These are phyloP conservation scores for Cyberlindnera lachancei DNA, from an alignment of 805 yeast genomes.

Conservation along the genomic window DNA sequence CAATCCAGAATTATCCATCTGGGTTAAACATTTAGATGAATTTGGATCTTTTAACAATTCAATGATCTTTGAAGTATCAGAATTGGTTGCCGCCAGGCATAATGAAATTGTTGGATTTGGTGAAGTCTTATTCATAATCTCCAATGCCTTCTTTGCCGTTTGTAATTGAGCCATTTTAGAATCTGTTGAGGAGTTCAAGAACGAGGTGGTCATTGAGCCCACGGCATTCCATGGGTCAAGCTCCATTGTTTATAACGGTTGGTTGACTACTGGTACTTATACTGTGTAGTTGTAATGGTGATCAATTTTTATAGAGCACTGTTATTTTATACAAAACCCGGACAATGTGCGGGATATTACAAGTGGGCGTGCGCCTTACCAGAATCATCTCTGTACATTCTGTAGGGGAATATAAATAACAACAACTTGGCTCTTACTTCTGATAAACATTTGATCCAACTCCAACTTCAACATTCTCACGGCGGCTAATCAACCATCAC, in stretches of 20 bases:
- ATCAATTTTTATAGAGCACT: no score
- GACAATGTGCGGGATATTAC: neutral
- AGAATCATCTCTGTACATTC: no score
- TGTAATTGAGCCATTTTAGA: constrained; percentile 10
- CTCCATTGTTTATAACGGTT: constrained; percentile 5
- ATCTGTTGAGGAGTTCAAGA: constrained; percentile 2
- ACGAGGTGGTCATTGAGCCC: constrained; percentile 1
- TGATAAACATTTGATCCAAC: no score
- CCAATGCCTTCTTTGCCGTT: constrained; percentile 14
- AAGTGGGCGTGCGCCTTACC: no score
- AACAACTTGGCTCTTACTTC: no score
- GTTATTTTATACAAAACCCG: no score
- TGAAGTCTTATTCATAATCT: constrained; percentile 6
- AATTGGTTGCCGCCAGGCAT: constrained; percentile 32
- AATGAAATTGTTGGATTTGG: constrained; percentile 5
- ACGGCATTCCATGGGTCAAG: constrained; percentile 11
- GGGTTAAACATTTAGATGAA: constrained; percentile 19
- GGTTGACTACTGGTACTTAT: neutral
- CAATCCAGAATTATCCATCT: constrained; percentile 33
- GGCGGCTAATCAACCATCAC: no score
- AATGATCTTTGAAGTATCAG: constrained; percentile 21
- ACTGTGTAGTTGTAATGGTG: neutral
- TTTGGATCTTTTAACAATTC: constrained; percentile 22
- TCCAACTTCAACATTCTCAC: no score
- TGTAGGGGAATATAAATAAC: no score